Evolutionary conservation across 2,329 filamentous ascomycete species (phyloP).

Genomic region (Fusarium nodosum): DNA sequence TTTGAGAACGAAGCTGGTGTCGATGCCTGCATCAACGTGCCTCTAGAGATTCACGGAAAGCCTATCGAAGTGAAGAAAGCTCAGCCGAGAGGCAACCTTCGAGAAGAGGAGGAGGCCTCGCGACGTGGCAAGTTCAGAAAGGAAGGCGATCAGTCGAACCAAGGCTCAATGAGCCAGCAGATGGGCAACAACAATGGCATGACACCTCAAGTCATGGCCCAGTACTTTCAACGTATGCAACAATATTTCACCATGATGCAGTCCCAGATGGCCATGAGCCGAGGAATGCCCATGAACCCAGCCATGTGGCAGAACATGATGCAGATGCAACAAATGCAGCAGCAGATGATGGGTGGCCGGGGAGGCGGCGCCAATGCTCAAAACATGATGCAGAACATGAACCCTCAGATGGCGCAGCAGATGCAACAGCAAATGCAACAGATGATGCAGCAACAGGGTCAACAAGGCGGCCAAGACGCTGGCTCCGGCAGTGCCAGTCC

Average conservation of each 20-base stretch:
- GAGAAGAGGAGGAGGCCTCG: slow-evolving; percentile 85
- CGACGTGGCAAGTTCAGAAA: slow-evolving; percentile 73
- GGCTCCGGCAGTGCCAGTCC: slow-evolving; percentile 44
- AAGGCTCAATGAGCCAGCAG: slow-evolving; percentile 58
- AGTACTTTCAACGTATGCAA: slow-evolving; percentile 99
- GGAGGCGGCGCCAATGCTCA: slow-evolving; percentile 54
- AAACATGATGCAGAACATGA: slow-evolving; percentile 61
- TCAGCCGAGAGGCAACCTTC: slow-evolving; percentile 92
- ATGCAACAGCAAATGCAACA: slow-evolving; percentile 66
- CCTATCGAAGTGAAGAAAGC: slow-evolving; percentile 98
- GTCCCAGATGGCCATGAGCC: slow-evolving; percentile 89
- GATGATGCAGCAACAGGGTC: slow-evolving; percentile 57
- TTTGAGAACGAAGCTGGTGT: slow-evolving; percentile 97
- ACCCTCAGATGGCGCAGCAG: slow-evolving; percentile 70
- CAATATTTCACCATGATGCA: slow-evolving; percentile 97
- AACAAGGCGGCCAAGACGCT: slow-evolving; percentile 50
- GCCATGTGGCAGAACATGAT: slow-evolving; percentile 82
- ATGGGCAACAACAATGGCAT: slow-evolving; percentile 72
- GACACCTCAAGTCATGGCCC: slow-evolving; percentile 97
- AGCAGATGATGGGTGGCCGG: slow-evolving; percentile 63
- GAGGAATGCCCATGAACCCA: slow-evolving; percentile 79
- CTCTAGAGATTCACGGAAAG: slow-evolving; percentile 94
- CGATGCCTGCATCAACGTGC: slow-evolving; percentile 86
- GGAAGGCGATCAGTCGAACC: slow-evolving; percentile 60
- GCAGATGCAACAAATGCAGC: slow-evolving; percentile 79